Evolutionary conservation across 78 protist species (phyloP).

Genomic region (Speleostelium caveatum): DNA sequence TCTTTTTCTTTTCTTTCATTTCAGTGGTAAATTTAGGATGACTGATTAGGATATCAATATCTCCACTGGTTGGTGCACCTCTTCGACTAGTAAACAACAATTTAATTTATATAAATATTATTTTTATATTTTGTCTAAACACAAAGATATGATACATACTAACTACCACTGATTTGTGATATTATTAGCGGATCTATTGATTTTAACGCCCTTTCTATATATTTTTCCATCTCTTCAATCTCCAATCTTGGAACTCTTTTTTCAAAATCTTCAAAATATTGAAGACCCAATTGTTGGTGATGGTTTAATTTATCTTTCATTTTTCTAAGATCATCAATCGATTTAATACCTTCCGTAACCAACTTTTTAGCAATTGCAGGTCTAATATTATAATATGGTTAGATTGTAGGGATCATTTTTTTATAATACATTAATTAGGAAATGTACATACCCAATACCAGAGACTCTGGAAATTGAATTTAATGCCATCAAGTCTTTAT

Average conservation of each 20-base stretch:
- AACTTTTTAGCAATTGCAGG: constrained; percentile 49
- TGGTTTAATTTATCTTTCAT: constrained; percentile 45
- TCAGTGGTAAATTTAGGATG: constrained; percentile 59
- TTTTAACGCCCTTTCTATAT: not conserved
- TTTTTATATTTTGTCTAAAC: not conserved
- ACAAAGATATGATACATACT: not conserved
- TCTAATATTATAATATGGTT: not conserved
- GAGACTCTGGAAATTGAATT: constrained; percentile 39
- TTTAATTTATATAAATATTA: not conserved
- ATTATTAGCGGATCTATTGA: constrained; percentile 30
- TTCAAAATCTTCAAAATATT: constrained; percentile 69
- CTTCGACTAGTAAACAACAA: constrained; percentile 19
- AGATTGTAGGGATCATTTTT: not conserved
- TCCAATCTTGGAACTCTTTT: constrained; percentile 75
- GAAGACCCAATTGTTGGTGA: constrained; percentile 74
- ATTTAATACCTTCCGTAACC: constrained; percentile 25
- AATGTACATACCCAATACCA: constrained; percentile 79
- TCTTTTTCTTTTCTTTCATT: constrained; percentile 47
- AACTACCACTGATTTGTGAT: constrained; percentile 69
- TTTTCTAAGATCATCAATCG: constrained; percentile 30
- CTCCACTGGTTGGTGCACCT: constrained; percentile 68
- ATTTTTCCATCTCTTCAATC: constrained; percentile 57
- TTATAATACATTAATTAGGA: not conserved
- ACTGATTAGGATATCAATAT: constrained; percentile 72
- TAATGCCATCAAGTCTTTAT: constrained; percentile 4